phyloP scores from a whole-genome alignment of 208 protist species.

The Trypanosomatidae sp. region DNA sequence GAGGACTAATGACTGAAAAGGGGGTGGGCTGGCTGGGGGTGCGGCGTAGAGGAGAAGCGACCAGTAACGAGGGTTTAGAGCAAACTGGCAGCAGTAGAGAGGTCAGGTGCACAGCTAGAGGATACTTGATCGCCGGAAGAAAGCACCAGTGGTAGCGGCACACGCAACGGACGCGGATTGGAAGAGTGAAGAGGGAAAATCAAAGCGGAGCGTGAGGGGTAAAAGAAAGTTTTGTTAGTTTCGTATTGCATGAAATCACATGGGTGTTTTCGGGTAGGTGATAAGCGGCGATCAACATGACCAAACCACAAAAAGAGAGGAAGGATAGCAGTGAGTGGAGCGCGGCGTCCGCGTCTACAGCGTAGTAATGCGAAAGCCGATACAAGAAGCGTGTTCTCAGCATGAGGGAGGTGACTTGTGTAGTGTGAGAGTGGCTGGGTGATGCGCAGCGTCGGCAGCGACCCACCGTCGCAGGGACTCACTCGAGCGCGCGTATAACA shows the following conservation, averaged over 20 bases:
- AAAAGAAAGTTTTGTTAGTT: not conserved
- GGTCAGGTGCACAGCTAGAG: not conserved
- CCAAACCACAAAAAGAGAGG: not conserved
- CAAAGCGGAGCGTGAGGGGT: not conserved
- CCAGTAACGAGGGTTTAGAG: not conserved
- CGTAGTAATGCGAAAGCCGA: not conserved
- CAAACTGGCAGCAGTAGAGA: not conserved
- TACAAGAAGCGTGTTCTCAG: not conserved
- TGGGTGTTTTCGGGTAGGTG: not conserved
- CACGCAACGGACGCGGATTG: not conserved
- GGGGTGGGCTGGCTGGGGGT: not conserved
- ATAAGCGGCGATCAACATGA: not conserved
- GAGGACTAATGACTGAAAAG: not conserved
- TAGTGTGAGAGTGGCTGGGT: not conserved
- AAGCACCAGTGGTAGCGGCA: not conserved
- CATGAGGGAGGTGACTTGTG: not conserved
- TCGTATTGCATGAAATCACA: not conserved
- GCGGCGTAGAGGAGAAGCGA: not conserved
- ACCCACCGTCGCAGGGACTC: not conserved
- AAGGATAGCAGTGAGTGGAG: not conserved
- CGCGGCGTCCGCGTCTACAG: not conserved
- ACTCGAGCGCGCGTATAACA: not conserved
- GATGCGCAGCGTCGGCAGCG: not conserved
- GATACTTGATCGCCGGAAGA: not conserved
- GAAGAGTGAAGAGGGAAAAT: not conserved